phyloP scores from a whole-genome alignment of 2,329 filamentous ascomycete genomes.

The Xylaria digitata region DNA sequence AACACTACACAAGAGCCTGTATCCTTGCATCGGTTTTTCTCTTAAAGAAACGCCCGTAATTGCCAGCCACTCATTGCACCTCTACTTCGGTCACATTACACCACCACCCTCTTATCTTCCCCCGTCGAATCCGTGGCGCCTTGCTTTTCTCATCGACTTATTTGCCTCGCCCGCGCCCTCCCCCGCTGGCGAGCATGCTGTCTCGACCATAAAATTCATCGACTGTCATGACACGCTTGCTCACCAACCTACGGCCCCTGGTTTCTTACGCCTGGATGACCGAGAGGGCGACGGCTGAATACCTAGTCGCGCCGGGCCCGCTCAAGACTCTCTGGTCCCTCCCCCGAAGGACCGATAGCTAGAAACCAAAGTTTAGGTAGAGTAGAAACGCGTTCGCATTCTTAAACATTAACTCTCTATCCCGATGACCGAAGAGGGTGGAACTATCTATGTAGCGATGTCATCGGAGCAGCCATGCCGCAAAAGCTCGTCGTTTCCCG shows the following conservation, averaged over 20 bases:
- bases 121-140: constrained; percentile 19
- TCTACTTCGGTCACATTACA: constrained; percentile 22
- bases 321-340: constrained; percentile 14
- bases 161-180: constrained; percentile 21
- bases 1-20: constrained; percentile 30
- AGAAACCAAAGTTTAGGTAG: constrained; percentile 16
- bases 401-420: constrained; percentile 12
- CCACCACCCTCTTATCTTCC: constrained; percentile 26
- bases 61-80: constrained; percentile 23
- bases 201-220: constrained; percentile 22
- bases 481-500: constrained; percentile 51
- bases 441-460: constrained; percentile 52
- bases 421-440: constrained; percentile 33
- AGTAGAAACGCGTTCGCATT: constrained; percentile 24
- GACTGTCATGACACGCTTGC: constrained; percentile 48
- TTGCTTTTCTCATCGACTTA: constrained; percentile 21
- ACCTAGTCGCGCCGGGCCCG: constrained; percentile 45
- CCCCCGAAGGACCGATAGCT: constrained; percentile 1
- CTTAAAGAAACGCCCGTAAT: constrained; percentile 31
- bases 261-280: constrained; percentile 47
- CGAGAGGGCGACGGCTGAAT: constrained; percentile 42
- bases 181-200: constrained; percentile 37
- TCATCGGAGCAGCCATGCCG: constrained; percentile 52
- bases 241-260: constrained; percentile 44
- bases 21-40: constrained; percentile 27